Evolutionary conservation across 2,329 filamentous ascomycete genomes (phyloP), one percentile per base, ranked within the genome.

Genomic region (Bimuria novae-zelandiae): DNA sequence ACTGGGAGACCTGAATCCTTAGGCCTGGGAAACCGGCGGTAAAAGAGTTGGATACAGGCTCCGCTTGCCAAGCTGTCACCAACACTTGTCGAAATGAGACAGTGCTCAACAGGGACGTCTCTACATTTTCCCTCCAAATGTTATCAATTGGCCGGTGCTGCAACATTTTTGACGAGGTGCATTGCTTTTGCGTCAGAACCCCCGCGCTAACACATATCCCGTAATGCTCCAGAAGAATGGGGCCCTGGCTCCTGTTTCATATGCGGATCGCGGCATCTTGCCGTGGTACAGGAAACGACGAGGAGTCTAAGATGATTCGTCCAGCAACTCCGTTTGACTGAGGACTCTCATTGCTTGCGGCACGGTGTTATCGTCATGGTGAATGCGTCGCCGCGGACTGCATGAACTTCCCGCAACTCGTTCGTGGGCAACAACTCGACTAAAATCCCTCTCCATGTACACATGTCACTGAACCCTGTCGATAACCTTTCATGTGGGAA

Each of bases 171-270:
- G 52, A 37, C 54, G 57, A 59, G 63, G 62, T 61, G 57, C 41
- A 43, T 61, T 41, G 55, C 61, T 63, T 62, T 69, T 52, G 48
- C 35, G 36, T 53, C 52, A 57, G 51, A 55, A 39, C 62, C 69
- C 67, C 68, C 69, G 65, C 71, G 65, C 71, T 74, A 74, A 62
- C 51, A 62, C 62, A 46, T 54, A 66, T 70, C 49, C 58, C 62
- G 62, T 62, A 63, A 63, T 63, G 51, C 64, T 72, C 64, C 67
- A 66, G 69, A 70, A 63, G 64, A 61, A 57, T 50, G 60, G 59
- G 56, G 53, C 63, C 47, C 42, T 59, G 61, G 58, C 64, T 59
- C 58, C 61, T 63, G 67, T 66, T 68, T 68, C 64, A 70, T 62
- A 54, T 60, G 49, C 44, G 61, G 65, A 64, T 60, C 62, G 57